Conservation (phyloP, 2,329 filamentous ascomycete species). For the Dothideomycetidae sp. region DNA sequence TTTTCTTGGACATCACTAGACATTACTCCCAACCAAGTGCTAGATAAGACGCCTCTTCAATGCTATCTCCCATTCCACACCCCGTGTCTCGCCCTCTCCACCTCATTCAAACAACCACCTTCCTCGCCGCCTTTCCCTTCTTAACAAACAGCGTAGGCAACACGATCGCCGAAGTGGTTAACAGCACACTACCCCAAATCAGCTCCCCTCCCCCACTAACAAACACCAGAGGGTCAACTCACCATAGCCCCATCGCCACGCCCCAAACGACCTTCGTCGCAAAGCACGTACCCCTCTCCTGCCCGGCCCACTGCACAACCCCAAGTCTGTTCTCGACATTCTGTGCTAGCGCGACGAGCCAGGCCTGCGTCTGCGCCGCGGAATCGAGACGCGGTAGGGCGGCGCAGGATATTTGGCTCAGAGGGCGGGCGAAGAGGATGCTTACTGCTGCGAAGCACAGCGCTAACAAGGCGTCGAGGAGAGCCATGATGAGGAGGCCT, state of each 20-base stretch:
- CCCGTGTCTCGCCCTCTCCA: no score
- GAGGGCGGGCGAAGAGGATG: conserved; percentile 62
- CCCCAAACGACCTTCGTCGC: conserved; percentile 85
- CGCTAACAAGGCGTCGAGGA: conserved; percentile 53
- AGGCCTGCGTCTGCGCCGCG: conserved; percentile 36
- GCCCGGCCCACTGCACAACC: conserved; percentile 43
- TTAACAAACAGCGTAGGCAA: conserved; percentile 37
- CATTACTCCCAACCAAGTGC: no score
- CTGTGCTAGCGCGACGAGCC: conserved; percentile 37
- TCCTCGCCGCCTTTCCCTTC: conserved; percentile 28
- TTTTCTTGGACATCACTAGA: no score
- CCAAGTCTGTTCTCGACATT: conserved; percentile 38
- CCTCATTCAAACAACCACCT: conserved; percentile 1
- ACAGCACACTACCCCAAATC: conserved; percentile 26
- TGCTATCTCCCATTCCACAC: no score
- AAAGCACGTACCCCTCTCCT: conserved; percentile 53
- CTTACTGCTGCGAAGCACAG: conserved; percentile 67
- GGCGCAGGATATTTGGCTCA: conserved; percentile 64
- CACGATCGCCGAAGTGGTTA: conserved; percentile 30
- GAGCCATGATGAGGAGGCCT: conserved; percentile 58
- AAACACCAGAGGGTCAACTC: conserved; percentile 20
- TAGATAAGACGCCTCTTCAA: no score
- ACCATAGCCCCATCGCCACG: conserved; percentile 62
- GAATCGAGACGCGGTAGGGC: conserved; percentile 36
- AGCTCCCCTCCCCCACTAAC: not conserved